These are phyloP conservation scores for Saccharomycopsis malanga DNA, from an alignment of 805 yeast genomes.

Conservation along the genomic window DNA sequence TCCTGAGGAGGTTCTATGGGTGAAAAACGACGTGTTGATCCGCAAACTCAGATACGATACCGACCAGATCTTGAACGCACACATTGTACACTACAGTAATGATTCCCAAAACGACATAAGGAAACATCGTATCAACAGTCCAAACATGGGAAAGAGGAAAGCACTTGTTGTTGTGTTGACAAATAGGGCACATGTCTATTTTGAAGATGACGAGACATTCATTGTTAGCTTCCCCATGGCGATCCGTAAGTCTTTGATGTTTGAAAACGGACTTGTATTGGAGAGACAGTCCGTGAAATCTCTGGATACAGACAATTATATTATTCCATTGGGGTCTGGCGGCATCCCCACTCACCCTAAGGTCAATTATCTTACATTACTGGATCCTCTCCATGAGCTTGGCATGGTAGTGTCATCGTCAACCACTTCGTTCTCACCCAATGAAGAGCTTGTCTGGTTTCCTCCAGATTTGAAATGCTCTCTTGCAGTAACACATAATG, in stretches of 20 bases:
- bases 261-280: conserved; percentile 59
- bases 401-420: conserved; percentile 68
- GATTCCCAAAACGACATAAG: background rate
- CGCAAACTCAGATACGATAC: conserved; percentile 14
- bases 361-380: conserved; percentile 49
- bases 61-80: conserved; percentile 14
- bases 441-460: conserved; percentile 51
- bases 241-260: conserved; percentile 53
- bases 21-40: conserved; percentile 14
- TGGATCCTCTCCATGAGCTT: conserved; percentile 69
- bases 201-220: conserved; percentile 50
- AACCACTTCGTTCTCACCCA: conserved; percentile 52
- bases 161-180: conserved; percentile 55
- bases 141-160: conserved; percentile 10
- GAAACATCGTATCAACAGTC: background rate
- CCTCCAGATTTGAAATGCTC: conserved; percentile 38
- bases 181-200: conserved; percentile 58
- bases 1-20: conserved; percentile 13
- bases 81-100: conserved; percentile 11
- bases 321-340: background rate
- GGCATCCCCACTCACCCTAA: background rate
- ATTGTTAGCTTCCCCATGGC: conserved; percentile 64
- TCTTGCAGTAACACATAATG: conserved; percentile 51
- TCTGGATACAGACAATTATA: background rate
- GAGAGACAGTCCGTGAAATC: conserved; percentile 34